These are phyloP conservation scores for Tricholoma furcatifolium DNA, from an alignment of 768 basidiomycete genomes.

Conservation along the genomic window DNA sequence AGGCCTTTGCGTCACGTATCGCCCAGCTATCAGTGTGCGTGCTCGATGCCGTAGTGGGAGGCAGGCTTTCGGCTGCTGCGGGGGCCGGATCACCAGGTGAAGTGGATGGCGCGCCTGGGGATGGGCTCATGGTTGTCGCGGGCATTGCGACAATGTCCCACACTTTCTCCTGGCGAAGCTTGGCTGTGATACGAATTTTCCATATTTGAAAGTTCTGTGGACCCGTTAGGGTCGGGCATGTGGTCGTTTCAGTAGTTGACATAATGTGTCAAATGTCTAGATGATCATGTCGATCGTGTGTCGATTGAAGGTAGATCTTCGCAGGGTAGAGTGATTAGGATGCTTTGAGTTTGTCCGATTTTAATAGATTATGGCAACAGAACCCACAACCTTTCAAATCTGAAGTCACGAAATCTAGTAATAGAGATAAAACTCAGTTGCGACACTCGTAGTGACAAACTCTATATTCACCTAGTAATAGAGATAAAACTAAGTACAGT, in stretches of 20 bases:
- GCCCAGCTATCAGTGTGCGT: neutral
- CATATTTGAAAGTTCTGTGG: no score
- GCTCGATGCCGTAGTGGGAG: no score
- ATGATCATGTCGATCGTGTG: neutral
- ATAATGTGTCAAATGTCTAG: neutral
- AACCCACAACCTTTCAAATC: no score
- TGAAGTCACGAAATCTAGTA: no score
- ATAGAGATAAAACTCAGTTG: no score
- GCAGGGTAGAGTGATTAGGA: neutral
- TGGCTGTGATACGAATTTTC: no score
- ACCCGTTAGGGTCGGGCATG: neutral
- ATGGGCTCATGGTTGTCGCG: no score
- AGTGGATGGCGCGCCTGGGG: neutral
- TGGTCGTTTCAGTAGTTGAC: neutral
- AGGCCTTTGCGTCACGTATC: neutral
- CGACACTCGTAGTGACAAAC: no score
- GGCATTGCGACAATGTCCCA: neutral
- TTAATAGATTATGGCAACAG: neutral
- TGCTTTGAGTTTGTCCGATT: neutral
- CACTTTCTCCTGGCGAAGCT: no score
- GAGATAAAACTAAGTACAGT: no score
- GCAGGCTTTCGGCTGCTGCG: no score
- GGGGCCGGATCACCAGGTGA: neutral
- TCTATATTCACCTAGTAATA: no score
- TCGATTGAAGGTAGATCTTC: neutral